These are phyloP conservation scores for Claviceps pusilla DNA, from an alignment of 2,329 filamentous ascomycete species.

Conservation along the genomic window DNA sequence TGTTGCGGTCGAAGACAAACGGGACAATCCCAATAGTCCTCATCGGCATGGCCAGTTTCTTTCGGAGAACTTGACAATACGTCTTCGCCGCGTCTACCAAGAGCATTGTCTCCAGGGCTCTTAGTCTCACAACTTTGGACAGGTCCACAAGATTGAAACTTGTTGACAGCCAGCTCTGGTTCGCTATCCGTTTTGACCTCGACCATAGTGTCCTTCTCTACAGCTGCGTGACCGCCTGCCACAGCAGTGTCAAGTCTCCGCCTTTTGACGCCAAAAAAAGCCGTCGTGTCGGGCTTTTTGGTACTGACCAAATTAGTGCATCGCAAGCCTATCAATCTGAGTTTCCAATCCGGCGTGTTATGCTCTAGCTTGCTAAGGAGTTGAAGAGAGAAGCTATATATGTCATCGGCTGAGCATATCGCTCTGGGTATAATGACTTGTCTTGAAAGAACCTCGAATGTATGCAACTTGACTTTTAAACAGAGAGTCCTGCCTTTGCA, in stretches of 20 bases:
- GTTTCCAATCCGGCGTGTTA: slow-evolving; percentile 62
- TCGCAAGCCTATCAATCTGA: slow-evolving; percentile 76
- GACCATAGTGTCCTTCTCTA: slow-evolving; percentile 20
- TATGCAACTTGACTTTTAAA: slow-evolving; percentile 86
- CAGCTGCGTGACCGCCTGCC: slow-evolving; percentile 7
- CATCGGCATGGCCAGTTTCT: slow-evolving; percentile 14
- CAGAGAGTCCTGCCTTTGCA: slow-evolving; percentile 85
- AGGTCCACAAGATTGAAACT: background rate
- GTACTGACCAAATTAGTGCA: slow-evolving; percentile 79
- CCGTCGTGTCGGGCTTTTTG: slow-evolving; percentile 60
- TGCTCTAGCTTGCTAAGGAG: slow-evolving; percentile 75
- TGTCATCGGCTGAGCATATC: slow-evolving; percentile 58
- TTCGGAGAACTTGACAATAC: slow-evolving; percentile 31
- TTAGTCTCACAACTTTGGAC: background rate
- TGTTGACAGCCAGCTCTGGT: slow-evolving; percentile 52
- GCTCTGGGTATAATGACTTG: slow-evolving; percentile 64
- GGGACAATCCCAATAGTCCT: slow-evolving; percentile 68
- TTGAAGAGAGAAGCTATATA: slow-evolving; percentile 67
- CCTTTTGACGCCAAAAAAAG: slow-evolving; percentile 59
- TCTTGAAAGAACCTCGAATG: slow-evolving; percentile 78
- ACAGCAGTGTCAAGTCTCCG: slow-evolving; percentile 9
- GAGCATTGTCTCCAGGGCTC: background rate
- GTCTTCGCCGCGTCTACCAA: slow-evolving; percentile 33
- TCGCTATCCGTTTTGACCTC: slow-evolving; percentile 23
- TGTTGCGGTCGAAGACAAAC: slow-evolving; percentile 67